Percentiles rank a stretch among this genome's conserved stretches.
phyloP scores from a whole-genome alignment of 148 eudicot genomes.

The Nepenthes mirabilis region DNA sequence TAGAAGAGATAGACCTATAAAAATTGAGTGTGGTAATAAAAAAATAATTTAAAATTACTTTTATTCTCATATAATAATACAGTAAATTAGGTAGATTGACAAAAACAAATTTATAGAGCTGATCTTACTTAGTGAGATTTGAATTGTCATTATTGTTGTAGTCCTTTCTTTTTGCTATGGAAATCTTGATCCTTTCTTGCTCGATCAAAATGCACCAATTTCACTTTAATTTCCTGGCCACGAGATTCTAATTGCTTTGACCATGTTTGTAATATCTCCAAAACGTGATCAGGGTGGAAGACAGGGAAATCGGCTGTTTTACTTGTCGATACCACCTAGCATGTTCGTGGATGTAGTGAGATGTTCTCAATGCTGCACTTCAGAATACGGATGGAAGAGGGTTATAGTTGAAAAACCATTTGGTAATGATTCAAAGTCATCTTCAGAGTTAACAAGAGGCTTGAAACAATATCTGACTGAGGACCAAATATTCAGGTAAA shows the following conservation, averaged over 20 bases:
- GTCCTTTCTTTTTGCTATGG: no score
- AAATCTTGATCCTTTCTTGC: no score
- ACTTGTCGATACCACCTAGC: constrained; percentile 24
- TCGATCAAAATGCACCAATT: neutral
- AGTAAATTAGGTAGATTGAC: no score
- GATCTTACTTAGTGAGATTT: no score
- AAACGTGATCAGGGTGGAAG: constrained; percentile 15
- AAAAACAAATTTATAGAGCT: no score
- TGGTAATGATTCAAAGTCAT: constrained; percentile 20
- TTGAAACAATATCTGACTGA: constrained; percentile 7
- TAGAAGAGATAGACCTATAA: no score
- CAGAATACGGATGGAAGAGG: constrained; percentile 29
- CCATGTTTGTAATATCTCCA: neutral
- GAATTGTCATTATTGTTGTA: no score
- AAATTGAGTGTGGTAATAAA: no score
- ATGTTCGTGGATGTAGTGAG: constrained; percentile 20
- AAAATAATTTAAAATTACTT: no score
- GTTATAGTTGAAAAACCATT: constrained; percentile 31
- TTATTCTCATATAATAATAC: no score
- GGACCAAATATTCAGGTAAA: constrained; percentile 15
- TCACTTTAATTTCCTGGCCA: neutral
- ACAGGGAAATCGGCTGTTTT: constrained; percentile 25
- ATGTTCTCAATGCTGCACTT: constrained; percentile 20
- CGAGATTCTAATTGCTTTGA: neutral
- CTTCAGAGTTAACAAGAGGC: constrained; percentile 11